Base-by-base conservation (phyloP, 495 filamentous ascomycete genomes). In the Cercophora sp. region DNA sequence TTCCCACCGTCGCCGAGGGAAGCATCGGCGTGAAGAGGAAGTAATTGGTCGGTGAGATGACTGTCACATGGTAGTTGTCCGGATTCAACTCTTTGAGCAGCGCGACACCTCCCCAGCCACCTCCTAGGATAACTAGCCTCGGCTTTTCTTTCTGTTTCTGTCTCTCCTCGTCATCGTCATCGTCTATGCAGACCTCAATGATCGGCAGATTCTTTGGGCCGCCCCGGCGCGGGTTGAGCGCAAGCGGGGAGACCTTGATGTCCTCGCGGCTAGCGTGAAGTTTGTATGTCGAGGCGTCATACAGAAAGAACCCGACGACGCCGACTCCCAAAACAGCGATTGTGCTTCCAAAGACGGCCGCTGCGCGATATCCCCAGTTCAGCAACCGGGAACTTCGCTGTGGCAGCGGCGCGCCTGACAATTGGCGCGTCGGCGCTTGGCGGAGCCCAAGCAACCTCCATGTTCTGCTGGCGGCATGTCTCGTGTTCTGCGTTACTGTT, bases 11-110 rank as follows among this genome's bases (percentile, higher is more conserved):
- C 6, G 92, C 94, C 18, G 88, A 92, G 1, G 94, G 94, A 18
- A 99, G 76, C 88, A 99, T 96, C 2, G 94, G 94, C 1, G 94
- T 97, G 67, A 97, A 99, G 31, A 97, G 69, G 71, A 99, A 99
- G 71, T 97, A 94, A 58, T 97, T 97, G 24, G 85, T 85, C 1
- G 94, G 91, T 1, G 88, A 93, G 36, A 99, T 85, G 29, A 97
- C 88, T 10, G 91, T 96, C 58, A 97, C 83, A 67, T 97, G 90
- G 63, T 96, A 98, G 56, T 94, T 85, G 4, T 88, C 89, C 2
- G 91, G 86, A 40, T 91, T 85, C 51, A 99, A 72, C 48, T 86
- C 86, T 72, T 99, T 99, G 15, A 99, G 70, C 34, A 99, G 73
- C 16, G 91, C 87, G 51, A 99, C 85, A 58, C 88, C 90, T 44